Base-by-base conservation (phyloP, 2,329 filamentous ascomycete genomes). In the Exophiala bonariae region DNA sequence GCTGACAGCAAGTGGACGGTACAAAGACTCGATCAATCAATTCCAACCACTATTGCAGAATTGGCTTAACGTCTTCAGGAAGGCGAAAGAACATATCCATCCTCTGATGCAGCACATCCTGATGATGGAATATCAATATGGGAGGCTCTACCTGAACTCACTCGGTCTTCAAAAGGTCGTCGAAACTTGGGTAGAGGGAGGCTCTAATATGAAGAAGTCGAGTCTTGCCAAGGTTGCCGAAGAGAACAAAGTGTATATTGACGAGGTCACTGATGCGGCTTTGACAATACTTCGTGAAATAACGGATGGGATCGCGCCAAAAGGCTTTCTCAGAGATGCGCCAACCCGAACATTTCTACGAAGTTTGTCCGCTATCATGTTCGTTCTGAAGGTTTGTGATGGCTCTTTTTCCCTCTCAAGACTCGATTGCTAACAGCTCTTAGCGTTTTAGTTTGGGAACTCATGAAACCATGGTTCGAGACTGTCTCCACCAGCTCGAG, bases 121-220 rank as follows among this genome's bases (percentile, higher is more conserved):
- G 22, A 86, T 83, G 6, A 96, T 97, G 56, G 93, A 99, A 71
- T 96, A 93, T 62, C 89, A 97, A 32, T 58, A 50, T 28, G 13
- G 49, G 68, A 71, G 71, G 11, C 56, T 96, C 41, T 97, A 97
- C 63, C 81, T 96, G 71, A 96, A 97, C 66, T 96, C 91, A 1
- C 76, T 99, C 2, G 91, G 91, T 2, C 74, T 99, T 2, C 93
- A 99, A 69, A 93, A 93, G 17, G 90, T 97, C 3, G 89, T 97
- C 4, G 92, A 96, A 68, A 54, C 45, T 9, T 55, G 53, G 55
- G 54, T 51, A 34, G 49, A 52, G 23, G 47, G 49, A 28, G 49
- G 50, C 11, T 52, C 50, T n/a, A 57, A 42, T 17, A 50, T 46
- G 44, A 49, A 49, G 13, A 52, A 45, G 39, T 20, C 50, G 2